These are phyloP conservation scores for Leptomonas pyrrhocoris DNA, from an alignment of 208 protist species.

Conservation along the genomic window DNA sequence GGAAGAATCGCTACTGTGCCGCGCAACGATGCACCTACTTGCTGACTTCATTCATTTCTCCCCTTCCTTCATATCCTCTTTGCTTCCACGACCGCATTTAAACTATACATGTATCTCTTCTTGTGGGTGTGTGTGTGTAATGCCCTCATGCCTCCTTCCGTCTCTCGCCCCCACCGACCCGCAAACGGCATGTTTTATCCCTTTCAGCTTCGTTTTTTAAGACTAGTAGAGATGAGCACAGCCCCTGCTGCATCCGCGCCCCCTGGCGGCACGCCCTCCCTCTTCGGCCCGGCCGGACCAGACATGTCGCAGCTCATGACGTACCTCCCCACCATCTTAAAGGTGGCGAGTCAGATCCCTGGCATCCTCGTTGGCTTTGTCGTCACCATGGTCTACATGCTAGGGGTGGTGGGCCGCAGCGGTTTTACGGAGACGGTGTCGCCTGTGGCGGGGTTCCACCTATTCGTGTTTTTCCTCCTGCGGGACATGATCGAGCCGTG, in stretches of 20 bases:
- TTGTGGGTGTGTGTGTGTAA: too few relatives aligned
- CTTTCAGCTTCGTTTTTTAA: neutral
- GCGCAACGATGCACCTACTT: too few relatives aligned
- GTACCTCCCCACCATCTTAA: conserved; percentile 62
- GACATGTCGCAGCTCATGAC: conserved; percentile 45
- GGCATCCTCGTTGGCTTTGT: conserved; percentile 62
- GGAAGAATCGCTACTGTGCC: too few relatives aligned
- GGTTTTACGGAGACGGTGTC: conserved; percentile 45
- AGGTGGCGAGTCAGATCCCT: conserved; percentile 40
- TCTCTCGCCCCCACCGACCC: too few relatives aligned
- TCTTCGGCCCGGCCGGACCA: conserved; percentile 16
- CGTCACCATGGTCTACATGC: conserved; percentile 47
- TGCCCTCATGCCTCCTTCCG: neutral
- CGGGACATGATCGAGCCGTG: conserved; percentile 56
- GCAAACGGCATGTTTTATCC: neutral
- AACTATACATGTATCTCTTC: too few relatives aligned
- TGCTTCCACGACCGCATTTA: too few relatives aligned
- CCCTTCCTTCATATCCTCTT: neutral
- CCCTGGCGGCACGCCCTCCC: conserved; percentile 10
- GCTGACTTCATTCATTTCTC: too few relatives aligned
- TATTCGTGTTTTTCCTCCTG: conserved; percentile 57
- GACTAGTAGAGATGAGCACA: conserved; percentile 1
- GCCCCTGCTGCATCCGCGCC: neutral
- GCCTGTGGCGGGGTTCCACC: conserved; percentile 75
- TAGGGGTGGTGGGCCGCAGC: conserved; percentile 39